These are phyloP conservation scores for Arthrobotrys conoides DNA, from an alignment of 2,329 filamentous ascomycete genomes.

Conservation along the genomic window DNA sequence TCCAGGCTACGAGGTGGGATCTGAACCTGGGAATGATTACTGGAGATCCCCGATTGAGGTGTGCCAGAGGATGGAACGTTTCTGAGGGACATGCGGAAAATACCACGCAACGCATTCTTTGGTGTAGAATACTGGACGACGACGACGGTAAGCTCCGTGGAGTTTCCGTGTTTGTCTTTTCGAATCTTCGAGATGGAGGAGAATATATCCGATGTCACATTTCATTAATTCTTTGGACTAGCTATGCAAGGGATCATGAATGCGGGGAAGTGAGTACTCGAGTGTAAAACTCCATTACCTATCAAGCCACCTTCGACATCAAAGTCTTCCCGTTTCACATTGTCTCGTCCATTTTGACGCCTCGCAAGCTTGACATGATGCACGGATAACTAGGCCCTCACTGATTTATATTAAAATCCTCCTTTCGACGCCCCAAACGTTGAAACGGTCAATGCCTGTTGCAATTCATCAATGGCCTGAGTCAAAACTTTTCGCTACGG, in stretches of 20 bases:
- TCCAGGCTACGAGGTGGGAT: slow-evolving; percentile 19
- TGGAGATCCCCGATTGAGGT: slow-evolving; percentile 16
- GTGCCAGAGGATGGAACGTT: neutral
- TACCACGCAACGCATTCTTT: slow-evolving; percentile 29
- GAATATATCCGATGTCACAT: slow-evolving; percentile 9
- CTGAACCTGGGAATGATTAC: slow-evolving; percentile 19
- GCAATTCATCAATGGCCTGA: neutral
- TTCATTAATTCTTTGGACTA: neutral
- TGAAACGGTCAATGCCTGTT: neutral
- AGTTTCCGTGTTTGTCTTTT: slow-evolving; percentile 2
- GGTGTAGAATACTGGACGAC: slow-evolving; percentile 4
- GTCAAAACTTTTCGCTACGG: slow-evolving; percentile 26
- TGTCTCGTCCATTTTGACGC: slow-evolving; percentile 21
- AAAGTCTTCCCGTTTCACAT: neutral
- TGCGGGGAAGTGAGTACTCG: neutral
- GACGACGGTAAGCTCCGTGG: slow-evolving; percentile 7
- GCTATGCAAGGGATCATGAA: neutral
- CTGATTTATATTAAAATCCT: neutral
- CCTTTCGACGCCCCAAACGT: neutral
- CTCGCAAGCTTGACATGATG: neutral
- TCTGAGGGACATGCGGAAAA: neutral
- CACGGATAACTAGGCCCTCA: neutral
- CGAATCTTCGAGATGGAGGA: neutral
- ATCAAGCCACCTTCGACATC: neutral
- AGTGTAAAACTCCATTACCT: neutral